A percentile compares a stretch with the other conserved stretches of the same genome.
phyloP scores from a whole-genome alignment of 805 yeast species.

The Priceomyces fermenticarens region DNA sequence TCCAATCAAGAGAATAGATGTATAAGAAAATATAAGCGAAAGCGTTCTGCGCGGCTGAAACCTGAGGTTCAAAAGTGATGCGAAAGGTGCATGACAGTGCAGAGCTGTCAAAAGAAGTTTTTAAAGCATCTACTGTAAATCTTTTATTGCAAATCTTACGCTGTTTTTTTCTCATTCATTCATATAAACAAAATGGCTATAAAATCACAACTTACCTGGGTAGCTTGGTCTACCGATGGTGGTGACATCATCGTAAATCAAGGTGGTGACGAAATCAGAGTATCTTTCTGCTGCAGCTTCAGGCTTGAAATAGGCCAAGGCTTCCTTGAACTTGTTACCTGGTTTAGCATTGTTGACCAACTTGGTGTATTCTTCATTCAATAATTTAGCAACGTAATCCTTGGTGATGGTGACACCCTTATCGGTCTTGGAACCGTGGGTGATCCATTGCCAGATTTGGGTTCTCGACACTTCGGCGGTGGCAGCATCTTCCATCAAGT shows the following conservation, averaged over 20 bases:
- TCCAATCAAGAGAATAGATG: slow-evolving; percentile 53
- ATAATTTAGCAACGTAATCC: slow-evolving; percentile 52
- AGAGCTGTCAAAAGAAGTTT: too few relatives aligned
- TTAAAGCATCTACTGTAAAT: too few relatives aligned
- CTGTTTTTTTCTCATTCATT: slow-evolving; percentile 1
- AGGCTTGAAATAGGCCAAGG: slow-evolving; percentile 68
- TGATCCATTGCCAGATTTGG: slow-evolving; percentile 81
- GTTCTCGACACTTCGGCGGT: slow-evolving; percentile 86
- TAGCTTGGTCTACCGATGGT: slow-evolving; percentile 45
- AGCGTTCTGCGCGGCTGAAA: too few relatives aligned
- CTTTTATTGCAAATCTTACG: too few relatives aligned
- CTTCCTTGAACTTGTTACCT: slow-evolving; percentile 65
- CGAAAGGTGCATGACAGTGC: too few relatives aligned
- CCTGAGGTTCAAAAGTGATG: too few relatives aligned
- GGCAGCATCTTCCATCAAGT: slow-evolving; percentile 87
- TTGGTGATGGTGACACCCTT: slow-evolving; percentile 58
- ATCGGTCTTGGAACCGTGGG: slow-evolving; percentile 62
- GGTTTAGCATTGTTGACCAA: slow-evolving; percentile 47
- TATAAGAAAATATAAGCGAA: neutral
- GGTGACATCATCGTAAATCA: slow-evolving; percentile 71
- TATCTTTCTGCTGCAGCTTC: slow-evolving; percentile 71
- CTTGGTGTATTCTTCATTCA: slow-evolving; percentile 60
- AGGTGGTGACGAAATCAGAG: slow-evolving; percentile 73
- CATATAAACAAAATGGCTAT: neutral
- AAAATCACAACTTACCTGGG: slow-evolving; percentile 38